These are phyloP conservation scores for Mallotus repandus DNA, from an alignment of 441 rosid species.

Conservation along the genomic window DNA sequence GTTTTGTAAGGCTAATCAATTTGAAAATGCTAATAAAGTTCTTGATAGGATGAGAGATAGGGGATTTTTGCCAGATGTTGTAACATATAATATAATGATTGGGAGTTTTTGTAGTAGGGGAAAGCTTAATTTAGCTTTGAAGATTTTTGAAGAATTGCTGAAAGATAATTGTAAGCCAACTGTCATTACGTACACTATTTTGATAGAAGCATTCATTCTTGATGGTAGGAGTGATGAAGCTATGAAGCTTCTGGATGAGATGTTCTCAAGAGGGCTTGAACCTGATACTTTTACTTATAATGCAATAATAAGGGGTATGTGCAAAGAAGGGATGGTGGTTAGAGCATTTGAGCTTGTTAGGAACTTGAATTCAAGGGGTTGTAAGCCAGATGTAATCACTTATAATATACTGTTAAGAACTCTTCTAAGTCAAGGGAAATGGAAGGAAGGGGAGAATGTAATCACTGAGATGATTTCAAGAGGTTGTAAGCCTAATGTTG, in stretches of 20 bases:
- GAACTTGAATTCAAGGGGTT: conserved; percentile 47
- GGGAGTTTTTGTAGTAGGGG: conserved; percentile 69
- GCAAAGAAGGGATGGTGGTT: conserved; percentile 58
- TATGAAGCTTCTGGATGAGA: conserved; percentile 72
- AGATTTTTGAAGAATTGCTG: conserved; percentile 57
- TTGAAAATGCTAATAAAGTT: conserved; percentile 51
- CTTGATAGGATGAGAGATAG: conserved; percentile 64
- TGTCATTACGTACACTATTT: conserved; percentile 73
- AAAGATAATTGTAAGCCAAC: conserved; percentile 63
- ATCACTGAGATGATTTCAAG: conserved; percentile 55
- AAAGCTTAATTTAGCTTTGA: conserved; percentile 59
- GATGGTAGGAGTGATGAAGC: conserved; percentile 57
- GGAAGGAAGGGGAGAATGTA: conserved; percentile 68
- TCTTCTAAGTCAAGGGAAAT: conserved; percentile 56
- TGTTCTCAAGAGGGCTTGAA: conserved; percentile 59
- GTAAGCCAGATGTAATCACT: conserved; percentile 61
- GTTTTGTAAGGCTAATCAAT: conserved; percentile 63
- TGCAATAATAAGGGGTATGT: conserved; percentile 71
- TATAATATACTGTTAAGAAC: conserved; percentile 63
- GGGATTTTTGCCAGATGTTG: conserved; percentile 68
- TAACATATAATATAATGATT: conserved; percentile 79
- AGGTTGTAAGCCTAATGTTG: conserved; percentile 62
- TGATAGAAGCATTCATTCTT: conserved; percentile 68
- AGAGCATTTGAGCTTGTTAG: conserved; percentile 53
- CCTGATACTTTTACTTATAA: conserved; percentile 69